Evolutionary conservation across 2,329 filamentous ascomycete species (phyloP).

Genomic region (Botrytis elliptica): DNA sequence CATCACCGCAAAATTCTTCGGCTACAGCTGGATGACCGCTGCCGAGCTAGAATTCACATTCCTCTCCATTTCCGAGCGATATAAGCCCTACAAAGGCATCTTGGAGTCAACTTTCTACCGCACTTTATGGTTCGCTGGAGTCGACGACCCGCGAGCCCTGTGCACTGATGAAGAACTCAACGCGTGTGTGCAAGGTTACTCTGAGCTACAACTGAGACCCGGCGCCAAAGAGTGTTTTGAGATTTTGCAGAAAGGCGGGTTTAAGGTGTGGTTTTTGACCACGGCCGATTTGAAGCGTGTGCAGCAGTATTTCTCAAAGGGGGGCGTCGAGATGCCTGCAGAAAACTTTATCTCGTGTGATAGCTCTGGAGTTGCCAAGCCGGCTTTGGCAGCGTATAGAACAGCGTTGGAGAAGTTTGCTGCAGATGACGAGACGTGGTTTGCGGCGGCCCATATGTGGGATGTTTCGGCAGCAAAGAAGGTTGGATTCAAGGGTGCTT

Average conservation of each 20-base stretch:
- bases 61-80: constrained; percentile 46
- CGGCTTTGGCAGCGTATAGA: constrained; percentile 48
- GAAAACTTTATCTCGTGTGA: constrained; percentile 55
- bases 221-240: constrained; percentile 45
- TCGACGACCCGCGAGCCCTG: constrained; percentile 44
- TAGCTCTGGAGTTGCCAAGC: constrained; percentile 49
- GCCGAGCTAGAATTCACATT: constrained; percentile 51
- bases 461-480: constrained; percentile 53
- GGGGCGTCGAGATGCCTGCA: constrained; percentile 48
- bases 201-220: constrained; percentile 40
- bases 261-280: constrained; percentile 54
- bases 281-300: constrained; percentile 51
- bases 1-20: constrained; percentile 46
- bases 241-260: constrained; percentile 46
- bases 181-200: constrained; percentile 43
- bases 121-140: constrained; percentile 46
- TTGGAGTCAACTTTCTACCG: constrained; percentile 49
- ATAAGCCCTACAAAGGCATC: constrained; percentile 45
- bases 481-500: constrained; percentile 52
- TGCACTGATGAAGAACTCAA: constrained; percentile 45
- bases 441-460: constrained; percentile 60
- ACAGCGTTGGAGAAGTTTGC: constrained; percentile 44
- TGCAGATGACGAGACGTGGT: constrained; percentile 47
- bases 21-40: constrained; percentile 47
- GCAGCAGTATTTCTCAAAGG: constrained; percentile 49